Evolutionary conservation across 768 basidiomycete genomes (phyloP).

Genomic region (Naematelia aurantialba): DNA sequence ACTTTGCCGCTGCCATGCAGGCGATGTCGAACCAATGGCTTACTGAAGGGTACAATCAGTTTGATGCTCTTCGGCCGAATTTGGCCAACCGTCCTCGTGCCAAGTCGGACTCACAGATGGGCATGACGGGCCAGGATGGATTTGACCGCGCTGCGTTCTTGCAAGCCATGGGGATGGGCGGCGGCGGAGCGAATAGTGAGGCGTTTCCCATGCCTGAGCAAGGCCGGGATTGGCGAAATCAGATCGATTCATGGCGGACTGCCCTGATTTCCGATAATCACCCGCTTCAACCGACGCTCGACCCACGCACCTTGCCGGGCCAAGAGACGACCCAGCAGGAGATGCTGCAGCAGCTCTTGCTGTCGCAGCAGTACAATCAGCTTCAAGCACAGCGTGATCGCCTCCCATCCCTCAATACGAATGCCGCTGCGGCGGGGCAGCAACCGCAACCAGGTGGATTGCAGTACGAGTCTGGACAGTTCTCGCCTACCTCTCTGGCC

Average conservation of each 20-base stretch:
- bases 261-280: conserved; percentile 3
- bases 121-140: conserved; percentile 1
- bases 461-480: conserved; percentile 34
- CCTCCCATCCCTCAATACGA: conserved; percentile 20
- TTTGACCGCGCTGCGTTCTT: conserved; percentile 31
- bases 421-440: conserved; percentile 1
- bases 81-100: conserved; percentile 28
- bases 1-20: conserved; percentile 21
- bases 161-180: conserved; percentile 8
- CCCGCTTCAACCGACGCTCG: conserved; percentile 19
- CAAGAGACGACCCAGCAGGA: conserved; percentile 19
- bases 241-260: conserved; percentile 34
- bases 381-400: conserved; percentile 21
- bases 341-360: conserved; percentile 11
- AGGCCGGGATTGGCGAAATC: conserved; percentile 25
- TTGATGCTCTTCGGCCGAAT: conserved; percentile 7
- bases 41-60: neutral
- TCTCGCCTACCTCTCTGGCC: conserved; percentile 41
- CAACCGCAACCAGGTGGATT: conserved; percentile 12
- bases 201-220: conserved; percentile 8
- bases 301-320: conserved; percentile 35
- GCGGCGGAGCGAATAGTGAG: neutral
- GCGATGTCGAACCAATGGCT: neutral
- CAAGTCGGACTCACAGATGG: conserved; percentile 42
- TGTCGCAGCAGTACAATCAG: conserved; percentile 26